Conservation (phyloP, 768 basidiomycete species). For the Pisolithus marmoratus region DNA sequence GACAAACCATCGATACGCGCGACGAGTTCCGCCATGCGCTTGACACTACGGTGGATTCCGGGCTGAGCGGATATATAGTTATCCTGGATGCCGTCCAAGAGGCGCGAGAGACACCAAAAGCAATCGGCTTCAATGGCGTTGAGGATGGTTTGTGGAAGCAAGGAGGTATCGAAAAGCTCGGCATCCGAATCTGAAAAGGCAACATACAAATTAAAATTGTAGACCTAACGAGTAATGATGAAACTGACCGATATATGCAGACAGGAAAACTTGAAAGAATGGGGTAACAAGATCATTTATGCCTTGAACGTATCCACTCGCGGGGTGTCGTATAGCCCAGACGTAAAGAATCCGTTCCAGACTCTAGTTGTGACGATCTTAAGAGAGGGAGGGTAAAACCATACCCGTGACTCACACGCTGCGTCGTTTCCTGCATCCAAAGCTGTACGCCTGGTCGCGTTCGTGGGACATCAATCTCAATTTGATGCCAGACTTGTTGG, state of each 20-base stretch:
- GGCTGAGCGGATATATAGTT: conserved; percentile 97
- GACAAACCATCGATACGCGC: conserved; percentile 77
- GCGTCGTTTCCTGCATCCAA: conserved; percentile 89
- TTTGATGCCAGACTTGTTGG: conserved; percentile 99
- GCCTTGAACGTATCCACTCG: conserved; percentile 97
- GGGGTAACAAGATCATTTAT: conserved; percentile 98
- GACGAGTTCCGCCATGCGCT: conserved; percentile 91
- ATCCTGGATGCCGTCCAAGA: conserved; percentile 96
- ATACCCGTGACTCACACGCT: conserved; percentile 56
- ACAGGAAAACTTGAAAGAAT: conserved; percentile 96
- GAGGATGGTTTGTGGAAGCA: conserved; percentile 64
- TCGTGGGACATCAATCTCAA: conserved; percentile 95
- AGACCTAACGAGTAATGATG: not conserved
- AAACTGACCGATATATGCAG: conserved; percentile 81
- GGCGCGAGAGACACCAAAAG: conserved; percentile 95
- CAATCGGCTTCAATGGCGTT: conserved; percentile 94
- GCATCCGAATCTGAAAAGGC: conserved; percentile 75
- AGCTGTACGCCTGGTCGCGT: conserved; percentile 86
- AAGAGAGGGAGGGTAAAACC: conserved; percentile 3
- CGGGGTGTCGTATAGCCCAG: conserved; percentile 98
- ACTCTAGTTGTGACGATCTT: conserved; percentile 47
- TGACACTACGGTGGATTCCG: conserved; percentile 90
- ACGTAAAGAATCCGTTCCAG: conserved; percentile 95
- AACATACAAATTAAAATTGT: conserved; percentile 1
- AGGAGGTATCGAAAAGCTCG: conserved; percentile 76